phyloP scores from a whole-genome alignment of 2,329 filamentous ascomycete genomes.

The Sporothrix variecibatus region DNA sequence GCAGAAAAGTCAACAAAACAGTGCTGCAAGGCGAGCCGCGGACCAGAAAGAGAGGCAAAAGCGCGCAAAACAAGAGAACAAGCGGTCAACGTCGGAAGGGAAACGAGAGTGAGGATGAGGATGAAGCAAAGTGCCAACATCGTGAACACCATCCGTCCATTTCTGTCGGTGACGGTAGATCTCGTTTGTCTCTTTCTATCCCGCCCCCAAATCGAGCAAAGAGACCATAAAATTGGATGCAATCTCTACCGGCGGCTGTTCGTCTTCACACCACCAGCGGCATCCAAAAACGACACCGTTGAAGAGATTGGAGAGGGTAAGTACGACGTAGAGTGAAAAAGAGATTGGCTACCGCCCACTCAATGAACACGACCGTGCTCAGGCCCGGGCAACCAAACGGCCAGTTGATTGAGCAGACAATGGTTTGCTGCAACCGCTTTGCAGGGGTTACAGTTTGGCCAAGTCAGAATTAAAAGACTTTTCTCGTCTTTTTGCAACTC shows the following conservation, averaged over 20 bases:
- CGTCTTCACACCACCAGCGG: background rate
- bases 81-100: constrained; percentile 18
- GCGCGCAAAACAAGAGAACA: constrained; percentile 1
- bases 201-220: background rate
- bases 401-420: background rate
- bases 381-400: constrained; percentile 7
- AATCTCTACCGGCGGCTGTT: constrained; percentile 1
- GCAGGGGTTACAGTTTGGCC: background rate
- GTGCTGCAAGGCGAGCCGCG: background rate
- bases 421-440: background rate
- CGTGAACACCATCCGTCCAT: too few relatives aligned
- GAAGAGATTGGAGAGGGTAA: background rate
- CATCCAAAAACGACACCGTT: background rate
- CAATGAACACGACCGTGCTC: constrained; percentile 13
- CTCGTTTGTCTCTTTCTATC: background rate
- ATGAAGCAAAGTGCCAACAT: background rate
- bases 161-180: background rate
- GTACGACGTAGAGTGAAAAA: background rate
- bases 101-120: background rate
- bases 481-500: background rate
- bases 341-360: background rate
- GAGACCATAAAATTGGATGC: background rate
- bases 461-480: background rate
- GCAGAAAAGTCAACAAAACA: constrained; percentile 1
- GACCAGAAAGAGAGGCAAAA: background rate